Evolutionary conservation across 345 rosid species (phyloP).

Genomic region (Theobroma cacao): DNA sequence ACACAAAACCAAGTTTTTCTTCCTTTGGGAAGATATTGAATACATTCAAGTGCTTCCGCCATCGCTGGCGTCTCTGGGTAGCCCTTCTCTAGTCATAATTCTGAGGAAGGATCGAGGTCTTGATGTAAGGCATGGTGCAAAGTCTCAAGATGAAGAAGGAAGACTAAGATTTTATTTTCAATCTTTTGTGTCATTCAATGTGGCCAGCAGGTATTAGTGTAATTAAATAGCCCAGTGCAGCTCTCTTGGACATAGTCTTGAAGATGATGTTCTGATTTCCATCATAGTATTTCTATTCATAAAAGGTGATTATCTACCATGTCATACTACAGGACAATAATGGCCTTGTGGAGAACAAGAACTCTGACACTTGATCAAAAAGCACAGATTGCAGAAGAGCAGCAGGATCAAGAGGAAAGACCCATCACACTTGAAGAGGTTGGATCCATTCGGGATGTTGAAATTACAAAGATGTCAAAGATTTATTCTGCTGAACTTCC

Average conservation of each 20-base stretch:
- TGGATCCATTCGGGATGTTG: constrained; percentile 29
- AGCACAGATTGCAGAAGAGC: constrained; percentile 60
- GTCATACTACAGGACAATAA: constrained; percentile 57
- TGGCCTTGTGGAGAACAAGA: constrained; percentile 86
- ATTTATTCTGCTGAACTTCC: constrained; percentile 60
- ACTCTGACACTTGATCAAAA: constrained; percentile 50
- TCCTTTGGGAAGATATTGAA: constrained; percentile 87
- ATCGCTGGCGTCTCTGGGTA: constrained; percentile 64
- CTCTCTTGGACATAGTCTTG: not conserved
- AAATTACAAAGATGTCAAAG: constrained; percentile 49
- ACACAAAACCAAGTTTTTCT: constrained; percentile 74
- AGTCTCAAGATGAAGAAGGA: constrained; percentile 79
- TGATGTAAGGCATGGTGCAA: constrained; percentile 79
- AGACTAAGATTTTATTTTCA: constrained; percentile 69
- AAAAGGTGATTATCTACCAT: constrained; percentile 10
- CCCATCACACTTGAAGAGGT: constrained; percentile 34
- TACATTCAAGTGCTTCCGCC: constrained; percentile 75
- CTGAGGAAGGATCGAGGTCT: constrained; percentile 62
- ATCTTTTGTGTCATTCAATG: constrained; percentile 74
- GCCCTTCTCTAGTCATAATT: constrained; percentile 64
- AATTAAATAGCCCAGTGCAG: not conserved
- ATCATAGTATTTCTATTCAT: not conserved
- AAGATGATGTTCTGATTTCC: not conserved
- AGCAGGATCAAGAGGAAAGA: constrained; percentile 40
- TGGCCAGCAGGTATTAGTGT: constrained; percentile 58